Evolutionary conservation across 1,284 basidiomycete genomes (phyloP).

Genomic region (Mycena citricolor): DNA sequence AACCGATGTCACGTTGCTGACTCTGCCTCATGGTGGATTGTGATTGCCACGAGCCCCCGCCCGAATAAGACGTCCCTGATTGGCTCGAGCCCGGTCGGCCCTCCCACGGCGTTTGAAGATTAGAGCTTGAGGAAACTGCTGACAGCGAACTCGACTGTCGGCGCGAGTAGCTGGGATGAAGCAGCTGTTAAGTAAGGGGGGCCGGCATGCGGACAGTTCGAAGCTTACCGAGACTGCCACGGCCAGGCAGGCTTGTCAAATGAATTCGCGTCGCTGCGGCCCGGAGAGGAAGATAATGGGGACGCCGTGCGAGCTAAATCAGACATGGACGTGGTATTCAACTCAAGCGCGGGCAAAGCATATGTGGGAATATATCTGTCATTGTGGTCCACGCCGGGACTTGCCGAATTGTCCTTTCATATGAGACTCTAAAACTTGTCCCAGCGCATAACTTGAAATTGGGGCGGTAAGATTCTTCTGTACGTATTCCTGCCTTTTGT

Average conservation of each 20-base stretch:
- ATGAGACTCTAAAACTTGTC: too few relatives aligned
- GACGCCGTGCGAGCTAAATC: constrained; percentile 43
- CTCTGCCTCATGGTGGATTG: constrained; percentile 16
- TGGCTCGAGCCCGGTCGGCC: constrained; percentile 24
- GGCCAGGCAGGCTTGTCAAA: constrained; percentile 61
- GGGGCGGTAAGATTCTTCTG: too few relatives aligned
- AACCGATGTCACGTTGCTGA: constrained; percentile 22
- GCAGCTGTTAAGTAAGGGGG: constrained; percentile 22
- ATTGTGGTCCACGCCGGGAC: too few relatives aligned
- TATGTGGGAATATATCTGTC: too few relatives aligned
- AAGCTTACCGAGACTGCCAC: constrained; percentile 38
- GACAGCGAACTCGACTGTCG: constrained; percentile 31
- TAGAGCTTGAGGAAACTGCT: constrained; percentile 29
- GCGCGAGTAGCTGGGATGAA: constrained; percentile 29
- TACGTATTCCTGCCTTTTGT: too few relatives aligned
- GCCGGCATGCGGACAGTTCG: constrained; percentile 22
- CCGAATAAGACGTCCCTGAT: constrained; percentile 16
- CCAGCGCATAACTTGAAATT: too few relatives aligned
- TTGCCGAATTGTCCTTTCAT: too few relatives aligned
- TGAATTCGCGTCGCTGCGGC: constrained; percentile 36
- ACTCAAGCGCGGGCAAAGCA: constrained; percentile 8
- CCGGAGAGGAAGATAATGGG: constrained; percentile 47
- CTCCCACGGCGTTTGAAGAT: constrained; percentile 33
- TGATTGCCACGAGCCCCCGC: constrained; percentile 17
- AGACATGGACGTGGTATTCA: constrained; percentile 36